Evolutionary conservation across 23 red algal genomes (phyloP), one percentile per base, ranked within the genome.

Genomic region (Agarophyton chilense): DNA sequence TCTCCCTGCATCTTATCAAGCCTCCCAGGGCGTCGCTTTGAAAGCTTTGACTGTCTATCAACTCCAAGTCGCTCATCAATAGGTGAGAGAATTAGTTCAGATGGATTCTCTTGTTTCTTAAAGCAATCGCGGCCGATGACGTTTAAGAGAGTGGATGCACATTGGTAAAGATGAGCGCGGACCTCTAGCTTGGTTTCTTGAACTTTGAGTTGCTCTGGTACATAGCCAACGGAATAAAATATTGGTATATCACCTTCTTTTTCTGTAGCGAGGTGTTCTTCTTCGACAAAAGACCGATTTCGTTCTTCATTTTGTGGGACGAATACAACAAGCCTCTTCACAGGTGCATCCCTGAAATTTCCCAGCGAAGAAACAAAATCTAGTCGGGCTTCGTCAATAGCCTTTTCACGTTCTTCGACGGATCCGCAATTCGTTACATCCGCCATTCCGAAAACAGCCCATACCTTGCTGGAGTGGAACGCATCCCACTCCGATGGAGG

Each of bases 1-100:
- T 94, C 92, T 12, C 92, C 92, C 34, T 70, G 92, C 47, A 86
- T 28, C 65, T 94, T 94, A 34, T 94, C 83, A 12, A 94, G 74
- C 39, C 92, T 60, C 35, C 92, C 92, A 22, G 62, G 65, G 43
- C 92, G 81, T 38, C 92, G 68, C 63, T 89, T 94, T 28, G 74
- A 54, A 61, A 94, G 78, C 77, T 94, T 94, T 4, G 82, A 72
- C 38, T 94, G 92, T 62, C 82, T 60, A 42, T 94, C 91, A 26
- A 73, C 72, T 22, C 79, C 51, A 34, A 79, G 60, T 51, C 74
- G 72, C 72, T 86, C 82, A 42, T 94, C 91, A 67, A 94, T 80
- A 7, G 91, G 91, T 14, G 79, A 86, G 28, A 94, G 49, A 45
- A 94, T 44, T n/a, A 94, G 39, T 39, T 86, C 91, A 24, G 63